phyloP scores from a whole-genome alignment of 495 filamentous ascomycete species.

The Aspergillus leporis region DNA sequence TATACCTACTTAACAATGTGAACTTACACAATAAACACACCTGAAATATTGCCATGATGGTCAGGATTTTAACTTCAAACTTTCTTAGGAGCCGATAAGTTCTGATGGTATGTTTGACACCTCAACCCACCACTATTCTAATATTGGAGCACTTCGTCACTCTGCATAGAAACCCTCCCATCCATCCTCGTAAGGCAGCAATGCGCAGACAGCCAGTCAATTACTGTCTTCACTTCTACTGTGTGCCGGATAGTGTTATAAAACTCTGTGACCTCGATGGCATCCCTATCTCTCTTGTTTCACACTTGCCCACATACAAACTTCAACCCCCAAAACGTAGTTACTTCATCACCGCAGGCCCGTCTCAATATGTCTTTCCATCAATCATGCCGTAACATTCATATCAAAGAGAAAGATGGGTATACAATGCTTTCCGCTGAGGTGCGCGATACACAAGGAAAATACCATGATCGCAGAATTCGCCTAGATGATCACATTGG shows the following conservation, averaged over 20 bases:
- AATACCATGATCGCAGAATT: constrained; percentile 8
- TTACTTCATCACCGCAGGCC: neutral
- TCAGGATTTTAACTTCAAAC: too few species aligned
- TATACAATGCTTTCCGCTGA: constrained; percentile 15
- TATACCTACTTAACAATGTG: too few species aligned
- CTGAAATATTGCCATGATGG: too few species aligned
- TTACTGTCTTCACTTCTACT: neutral
- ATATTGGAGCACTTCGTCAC: too few species aligned
- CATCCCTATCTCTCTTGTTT: neutral
- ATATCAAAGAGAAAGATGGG: constrained; percentile 14
- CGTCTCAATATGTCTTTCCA: constrained; percentile 24
- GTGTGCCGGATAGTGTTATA: neutral
- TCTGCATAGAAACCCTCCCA: neutral
- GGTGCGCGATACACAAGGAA: constrained; percentile 10
- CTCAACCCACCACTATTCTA: too few species aligned
- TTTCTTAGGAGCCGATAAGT: too few species aligned
- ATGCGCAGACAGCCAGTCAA: neutral
- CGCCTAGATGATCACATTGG: constrained; percentile 23
- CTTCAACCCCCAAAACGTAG: neutral
- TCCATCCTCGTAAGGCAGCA: neutral
- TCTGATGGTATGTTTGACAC: too few species aligned
- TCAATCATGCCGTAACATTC: constrained; percentile 15
- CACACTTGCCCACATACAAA: neutral
- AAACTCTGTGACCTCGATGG: neutral
- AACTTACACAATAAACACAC: too few species aligned